Conservation (phyloP, 2,329 filamentous ascomycete species). For the Colletotrichum sp. region DNA sequence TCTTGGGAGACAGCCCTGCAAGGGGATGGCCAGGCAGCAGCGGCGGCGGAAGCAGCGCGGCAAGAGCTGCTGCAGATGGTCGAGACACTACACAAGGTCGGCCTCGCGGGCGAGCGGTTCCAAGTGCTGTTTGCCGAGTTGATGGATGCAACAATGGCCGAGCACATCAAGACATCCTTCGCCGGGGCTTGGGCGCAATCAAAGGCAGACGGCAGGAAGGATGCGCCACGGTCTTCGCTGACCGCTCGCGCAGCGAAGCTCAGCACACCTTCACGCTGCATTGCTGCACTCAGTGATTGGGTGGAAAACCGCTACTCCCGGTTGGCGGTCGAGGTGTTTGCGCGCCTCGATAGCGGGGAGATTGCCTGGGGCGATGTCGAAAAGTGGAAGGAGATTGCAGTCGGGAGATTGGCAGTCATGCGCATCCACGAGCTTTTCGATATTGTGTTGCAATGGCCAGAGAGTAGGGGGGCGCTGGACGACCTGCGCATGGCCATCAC, state of each 20-base stretch:
- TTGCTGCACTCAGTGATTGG: conserved; percentile 68
- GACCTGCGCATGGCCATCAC: conserved; percentile 76
- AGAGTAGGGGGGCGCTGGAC: conserved; percentile 72
- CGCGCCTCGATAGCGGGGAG: conserved; percentile 44
- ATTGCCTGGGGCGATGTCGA: conserved; percentile 63
- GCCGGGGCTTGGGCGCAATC: conserved; percentile 62
- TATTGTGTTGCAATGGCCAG: conserved; percentile 78
- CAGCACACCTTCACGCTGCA: conserved; percentile 55
- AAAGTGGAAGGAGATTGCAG: conserved; percentile 73
- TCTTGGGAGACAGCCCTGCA: conserved; percentile 18
- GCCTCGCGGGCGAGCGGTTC: conserved; percentile 71
- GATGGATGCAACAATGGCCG: conserved; percentile 69
- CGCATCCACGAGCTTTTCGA: conserved; percentile 78
- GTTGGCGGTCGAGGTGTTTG: conserved; percentile 67
- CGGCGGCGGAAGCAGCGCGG: conserved; percentile 39
- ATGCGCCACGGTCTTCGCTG: conserved; percentile 29
- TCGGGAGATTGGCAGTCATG: conserved; percentile 70
- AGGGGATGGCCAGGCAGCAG: conserved; percentile 27
- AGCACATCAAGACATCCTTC: conserved; percentile 67
- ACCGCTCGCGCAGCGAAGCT: conserved; percentile 22
- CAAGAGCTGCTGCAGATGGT: conserved; percentile 61
- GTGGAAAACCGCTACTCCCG: conserved; percentile 70
- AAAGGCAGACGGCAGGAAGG: conserved; percentile 27
- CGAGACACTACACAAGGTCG: conserved; percentile 66
- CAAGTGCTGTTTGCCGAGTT: conserved; percentile 75